These are phyloP conservation scores for Panaeolus cyanescens DNA, from an alignment of 768 basidiomycete genomes.

Conservation along the genomic window DNA sequence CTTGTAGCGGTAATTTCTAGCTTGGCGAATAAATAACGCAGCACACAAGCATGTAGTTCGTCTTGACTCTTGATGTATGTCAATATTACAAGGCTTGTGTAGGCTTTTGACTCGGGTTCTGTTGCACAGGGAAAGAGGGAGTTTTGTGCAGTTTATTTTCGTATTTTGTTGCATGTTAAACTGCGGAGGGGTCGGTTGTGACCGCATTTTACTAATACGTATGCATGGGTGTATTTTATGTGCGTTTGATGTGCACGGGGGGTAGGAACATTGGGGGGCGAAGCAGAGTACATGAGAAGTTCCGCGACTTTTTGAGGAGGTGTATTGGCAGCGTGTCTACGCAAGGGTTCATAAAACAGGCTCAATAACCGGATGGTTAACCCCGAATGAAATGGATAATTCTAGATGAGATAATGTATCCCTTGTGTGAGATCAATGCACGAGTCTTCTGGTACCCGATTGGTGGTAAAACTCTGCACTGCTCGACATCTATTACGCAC, in stretches of 20 bases:
- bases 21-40: no score
- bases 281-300: not conserved
- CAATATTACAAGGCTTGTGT: not conserved
- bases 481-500: not conserved
- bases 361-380: not conserved
- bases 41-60: no score
- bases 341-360: not conserved
- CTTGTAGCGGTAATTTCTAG: not conserved
- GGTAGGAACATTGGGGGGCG: not conserved
- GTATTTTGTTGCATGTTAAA: not conserved
- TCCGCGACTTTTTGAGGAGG: not conserved
- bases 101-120: not conserved
- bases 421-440: not conserved
- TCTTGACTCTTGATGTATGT: no score
- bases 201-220: not conserved
- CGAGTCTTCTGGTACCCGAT: not conserved
- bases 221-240: not conserved
- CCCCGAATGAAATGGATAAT: not conserved
- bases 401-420: conserved; percentile 1
- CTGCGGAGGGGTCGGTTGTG: no score
- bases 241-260: not conserved
- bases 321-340: not conserved
- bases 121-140: not conserved
- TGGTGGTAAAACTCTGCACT: not conserved
- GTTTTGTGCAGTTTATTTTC: not conserved